Conservation (phyloP, 1,284 basidiomycete genomes). For the Xerocomus nothofagi region DNA sequence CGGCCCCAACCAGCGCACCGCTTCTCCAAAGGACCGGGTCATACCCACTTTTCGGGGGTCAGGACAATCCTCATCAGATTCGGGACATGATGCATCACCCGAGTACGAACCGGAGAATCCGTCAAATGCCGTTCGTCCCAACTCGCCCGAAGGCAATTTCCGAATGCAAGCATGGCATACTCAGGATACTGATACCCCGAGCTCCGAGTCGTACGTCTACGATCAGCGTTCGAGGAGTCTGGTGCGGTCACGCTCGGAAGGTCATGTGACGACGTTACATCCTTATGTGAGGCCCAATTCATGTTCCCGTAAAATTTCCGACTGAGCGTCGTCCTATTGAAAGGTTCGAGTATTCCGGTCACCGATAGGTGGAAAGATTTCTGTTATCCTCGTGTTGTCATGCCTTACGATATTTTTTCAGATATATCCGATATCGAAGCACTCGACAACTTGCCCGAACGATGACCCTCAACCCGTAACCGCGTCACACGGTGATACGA, state of each 20-base stretch:
- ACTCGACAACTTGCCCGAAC: constrained; percentile 20
- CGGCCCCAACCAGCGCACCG: constrained; percentile 4
- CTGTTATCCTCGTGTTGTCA: not conserved
- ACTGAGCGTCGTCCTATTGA: constrained; percentile 13
- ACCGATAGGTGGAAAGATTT: constrained; percentile 28
- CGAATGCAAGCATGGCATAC: constrained; percentile 26
- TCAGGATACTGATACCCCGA: constrained; percentile 16
- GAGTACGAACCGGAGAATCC: constrained; percentile 32
- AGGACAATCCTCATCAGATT: constrained; percentile 18
- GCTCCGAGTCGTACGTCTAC: constrained; percentile 31
- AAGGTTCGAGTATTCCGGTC: constrained; percentile 34
- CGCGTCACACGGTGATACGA: not conserved
- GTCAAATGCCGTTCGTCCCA: constrained; percentile 9
- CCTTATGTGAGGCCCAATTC: constrained; percentile 30
- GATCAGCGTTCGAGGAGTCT: constrained; percentile 30
- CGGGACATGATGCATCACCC: constrained; percentile 32
- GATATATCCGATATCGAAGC: constrained; percentile 33
- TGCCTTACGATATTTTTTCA: constrained; percentile 15
- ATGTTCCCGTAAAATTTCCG: not conserved
- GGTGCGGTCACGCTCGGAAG: constrained; percentile 34
- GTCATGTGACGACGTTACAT: constrained; percentile 25
- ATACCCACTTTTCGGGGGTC: constrained; percentile 17
- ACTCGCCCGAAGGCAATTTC: constrained; percentile 29
- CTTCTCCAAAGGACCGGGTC: constrained; percentile 28
- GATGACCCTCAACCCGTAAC: constrained; percentile 17